phyloP scores from a whole-genome alignment of 331 rosid genomes.

The Dryas integrifolia region DNA sequence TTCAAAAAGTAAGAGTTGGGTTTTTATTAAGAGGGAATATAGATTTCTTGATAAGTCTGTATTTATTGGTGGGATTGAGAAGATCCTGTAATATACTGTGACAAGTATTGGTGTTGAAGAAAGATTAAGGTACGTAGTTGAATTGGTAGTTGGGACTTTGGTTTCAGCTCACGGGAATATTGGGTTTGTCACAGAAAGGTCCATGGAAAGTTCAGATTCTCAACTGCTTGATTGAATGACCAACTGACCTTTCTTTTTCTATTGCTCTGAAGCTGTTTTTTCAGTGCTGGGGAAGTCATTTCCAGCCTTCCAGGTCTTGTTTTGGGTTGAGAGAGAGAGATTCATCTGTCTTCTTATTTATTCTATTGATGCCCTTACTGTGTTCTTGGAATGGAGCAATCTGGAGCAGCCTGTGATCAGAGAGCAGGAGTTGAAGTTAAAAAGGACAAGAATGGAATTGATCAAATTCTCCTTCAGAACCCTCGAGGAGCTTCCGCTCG shows the following conservation, averaged over 20 bases:
- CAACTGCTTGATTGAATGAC: conserved; percentile 36
- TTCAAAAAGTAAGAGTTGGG: conserved; percentile 8
- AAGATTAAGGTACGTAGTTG: conserved; percentile 16
- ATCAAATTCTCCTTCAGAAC: conserved; percentile 39
- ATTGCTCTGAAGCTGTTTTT: conserved; percentile 15
- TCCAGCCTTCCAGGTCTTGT: conserved; percentile 26
- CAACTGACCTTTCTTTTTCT: conserved; percentile 13
- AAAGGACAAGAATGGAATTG: conserved; percentile 46
- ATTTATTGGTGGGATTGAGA: conserved; percentile 26
- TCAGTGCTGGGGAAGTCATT: conserved; percentile 20
- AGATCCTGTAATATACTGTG: conserved; percentile 16
- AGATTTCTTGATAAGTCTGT: conserved; percentile 16
- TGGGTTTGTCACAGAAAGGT: conserved; percentile 41
- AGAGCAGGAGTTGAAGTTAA: conserved; percentile 31
- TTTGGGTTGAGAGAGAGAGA: conserved; percentile 19
- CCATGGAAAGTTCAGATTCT: conserved; percentile 37
- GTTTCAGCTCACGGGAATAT: conserved; percentile 52
- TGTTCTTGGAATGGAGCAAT: conserved; percentile 39
- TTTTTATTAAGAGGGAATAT: neutral
- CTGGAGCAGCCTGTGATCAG: conserved; percentile 23
- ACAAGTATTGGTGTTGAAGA: conserved; percentile 26
- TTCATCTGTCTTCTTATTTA: conserved; percentile 24
- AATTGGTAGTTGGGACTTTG: conserved; percentile 42
- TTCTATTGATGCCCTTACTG: conserved; percentile 26
- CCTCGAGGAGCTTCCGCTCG: conserved; percentile 43